Evolutionary conservation across 2,329 filamentous ascomycete species (phyloP).

Genomic region (Huntiella abstrusa): DNA sequence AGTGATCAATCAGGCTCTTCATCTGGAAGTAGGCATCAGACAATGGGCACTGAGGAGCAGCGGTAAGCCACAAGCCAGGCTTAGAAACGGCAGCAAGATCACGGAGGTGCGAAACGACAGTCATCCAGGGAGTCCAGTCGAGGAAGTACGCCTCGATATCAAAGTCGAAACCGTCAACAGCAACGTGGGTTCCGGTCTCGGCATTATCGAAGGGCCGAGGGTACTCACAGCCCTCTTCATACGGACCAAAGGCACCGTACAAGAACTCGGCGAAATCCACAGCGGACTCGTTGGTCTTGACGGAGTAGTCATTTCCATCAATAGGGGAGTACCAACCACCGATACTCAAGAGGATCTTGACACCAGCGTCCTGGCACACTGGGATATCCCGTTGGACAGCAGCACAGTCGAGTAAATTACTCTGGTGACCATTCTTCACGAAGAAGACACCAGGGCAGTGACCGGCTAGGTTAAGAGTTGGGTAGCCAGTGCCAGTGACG

Average conservation of each 20-base stretch:
- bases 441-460: conserved; percentile 19
- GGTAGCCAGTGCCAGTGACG: conserved; percentile 18
- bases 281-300: conserved; percentile 18
- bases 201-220: conserved; percentile 22
- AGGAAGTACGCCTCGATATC: conserved; percentile 20
- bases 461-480: conserved; percentile 22
- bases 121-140: conserved; percentile 21
- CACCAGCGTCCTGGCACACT: conserved; percentile 23
- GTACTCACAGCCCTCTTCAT: conserved; percentile 16
- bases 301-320: conserved; percentile 18
- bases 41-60: conserved; percentile 26
- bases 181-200: conserved; percentile 12
- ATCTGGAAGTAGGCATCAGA: conserved; percentile 18
- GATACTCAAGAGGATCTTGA: conserved; percentile 26
- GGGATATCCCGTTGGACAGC: conserved; percentile 22
- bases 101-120: conserved; percentile 21
- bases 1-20: conserved; percentile 21
- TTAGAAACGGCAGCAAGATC: conserved; percentile 14
- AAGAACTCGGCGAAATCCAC: conserved; percentile 22
- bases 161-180: conserved; percentile 26
- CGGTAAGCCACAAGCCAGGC: conserved; percentile 21
- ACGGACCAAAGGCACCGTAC: conserved; percentile 22
- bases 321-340: conserved; percentile 14
- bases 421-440: conserved; percentile 13
- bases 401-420: conserved; percentile 20